Conservation (phyloP, 495 filamentous ascomycete genomes). For the Parathielavia hyrcaniae region DNA sequence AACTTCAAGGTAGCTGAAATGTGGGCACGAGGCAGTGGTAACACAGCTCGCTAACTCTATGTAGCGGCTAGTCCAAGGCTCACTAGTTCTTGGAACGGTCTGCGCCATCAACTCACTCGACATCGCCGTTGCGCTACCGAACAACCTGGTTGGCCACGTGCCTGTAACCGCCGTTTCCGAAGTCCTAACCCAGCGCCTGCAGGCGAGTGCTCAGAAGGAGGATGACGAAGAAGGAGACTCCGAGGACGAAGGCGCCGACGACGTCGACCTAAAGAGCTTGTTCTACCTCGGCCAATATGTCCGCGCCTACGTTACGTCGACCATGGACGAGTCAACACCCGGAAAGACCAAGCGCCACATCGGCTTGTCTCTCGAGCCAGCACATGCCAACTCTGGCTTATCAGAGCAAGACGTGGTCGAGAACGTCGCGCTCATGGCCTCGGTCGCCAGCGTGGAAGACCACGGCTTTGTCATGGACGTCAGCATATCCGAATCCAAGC, state of each 20-base stretch:
- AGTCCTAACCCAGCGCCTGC: constrained; percentile 49
- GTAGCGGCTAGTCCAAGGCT: constrained; percentile 74
- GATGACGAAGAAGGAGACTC: constrained; percentile 46
- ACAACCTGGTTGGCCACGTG: constrained; percentile 85
- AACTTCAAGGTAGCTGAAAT: constrained; percentile 70
- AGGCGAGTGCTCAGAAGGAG: constrained; percentile 52
- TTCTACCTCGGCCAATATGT: constrained; percentile 87
- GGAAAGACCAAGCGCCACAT: constrained; percentile 71
- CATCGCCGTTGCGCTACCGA: constrained; percentile 75
- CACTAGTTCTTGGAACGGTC: constrained; percentile 79
- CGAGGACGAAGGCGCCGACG: constrained; percentile 46
- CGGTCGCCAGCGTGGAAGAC: constrained; percentile 84
- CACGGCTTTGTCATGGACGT: constrained; percentile 93
- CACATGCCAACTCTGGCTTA: constrained; percentile 67
- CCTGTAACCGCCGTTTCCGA: constrained; percentile 86
- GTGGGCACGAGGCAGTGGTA: not conserved
- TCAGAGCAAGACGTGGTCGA: constrained; percentile 60
- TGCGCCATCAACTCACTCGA: constrained; percentile 73
- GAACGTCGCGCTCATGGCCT: constrained; percentile 74
- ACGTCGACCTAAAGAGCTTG: constrained; percentile 61
- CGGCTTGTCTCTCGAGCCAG: constrained; percentile 74
- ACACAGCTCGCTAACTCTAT: constrained; percentile 35
- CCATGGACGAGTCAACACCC: constrained; percentile 50
- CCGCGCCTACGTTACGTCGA: constrained; percentile 75
- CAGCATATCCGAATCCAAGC: constrained; percentile 56